Conservation (phyloP, 2,329 filamentous ascomycete genomes). For the Colletotrichum graminicola region DNA sequence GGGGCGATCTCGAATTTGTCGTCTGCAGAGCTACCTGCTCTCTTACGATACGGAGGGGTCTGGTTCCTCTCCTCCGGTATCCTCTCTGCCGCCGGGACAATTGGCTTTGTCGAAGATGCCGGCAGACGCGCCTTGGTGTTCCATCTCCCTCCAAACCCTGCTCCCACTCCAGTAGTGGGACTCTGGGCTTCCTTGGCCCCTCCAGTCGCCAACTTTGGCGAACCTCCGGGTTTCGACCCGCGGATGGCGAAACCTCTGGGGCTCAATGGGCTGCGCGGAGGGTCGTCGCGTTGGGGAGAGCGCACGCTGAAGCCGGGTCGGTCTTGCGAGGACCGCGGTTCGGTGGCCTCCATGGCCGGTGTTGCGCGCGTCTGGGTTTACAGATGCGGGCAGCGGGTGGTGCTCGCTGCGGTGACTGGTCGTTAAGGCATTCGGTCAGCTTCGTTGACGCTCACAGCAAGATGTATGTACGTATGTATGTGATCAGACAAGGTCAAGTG, state of each 20-base stretch:
- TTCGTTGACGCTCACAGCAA: slow-evolving; percentile 5
- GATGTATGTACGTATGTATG: neutral
- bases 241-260: slow-evolving; percentile 29
- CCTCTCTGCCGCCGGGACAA: slow-evolving; percentile 62
- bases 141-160: slow-evolving; percentile 33
- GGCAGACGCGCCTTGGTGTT: slow-evolving; percentile 48
- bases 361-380: slow-evolving; percentile 21
- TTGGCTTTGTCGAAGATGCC: slow-evolving; percentile 50
- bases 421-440: slow-evolving; percentile 38
- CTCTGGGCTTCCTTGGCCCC: slow-evolving; percentile 43
- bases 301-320: slow-evolving; percentile 34
- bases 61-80: slow-evolving; percentile 56
- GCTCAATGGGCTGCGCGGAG: slow-evolving; percentile 32
- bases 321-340: slow-evolving; percentile 37
- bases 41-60: slow-evolving; percentile 52
- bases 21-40: slow-evolving; percentile 63
- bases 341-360: slow-evolving; percentile 46
- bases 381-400: slow-evolving; percentile 38
- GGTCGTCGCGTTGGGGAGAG: slow-evolving; percentile 32
- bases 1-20: slow-evolving; percentile 67
- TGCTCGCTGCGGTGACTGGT: slow-evolving; percentile 43
- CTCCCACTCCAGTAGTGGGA: slow-evolving; percentile 18
- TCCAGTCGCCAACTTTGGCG: slow-evolving; percentile 43
- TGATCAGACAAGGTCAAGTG: neutral
- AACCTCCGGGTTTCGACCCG: slow-evolving; percentile 40